Conservation (phyloP, 2,329 filamentous ascomycete species). For the Trichoderma breve region DNA sequence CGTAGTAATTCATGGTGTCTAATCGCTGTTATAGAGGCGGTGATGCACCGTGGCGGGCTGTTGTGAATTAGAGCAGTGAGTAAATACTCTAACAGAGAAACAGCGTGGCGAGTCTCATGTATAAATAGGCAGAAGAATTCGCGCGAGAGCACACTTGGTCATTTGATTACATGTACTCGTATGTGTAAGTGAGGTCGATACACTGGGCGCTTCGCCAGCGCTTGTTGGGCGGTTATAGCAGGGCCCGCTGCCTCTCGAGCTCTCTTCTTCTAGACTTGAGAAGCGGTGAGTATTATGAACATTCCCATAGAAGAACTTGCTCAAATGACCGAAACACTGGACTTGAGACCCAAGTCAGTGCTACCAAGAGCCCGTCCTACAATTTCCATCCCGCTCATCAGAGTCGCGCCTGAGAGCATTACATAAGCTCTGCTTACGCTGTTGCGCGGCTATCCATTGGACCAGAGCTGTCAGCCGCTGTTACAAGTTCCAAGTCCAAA, state of each 20-base stretch:
- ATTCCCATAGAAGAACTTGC: background rate
- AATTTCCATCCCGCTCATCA: background rate
- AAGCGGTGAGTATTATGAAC: background rate
- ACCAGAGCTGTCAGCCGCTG: background rate
- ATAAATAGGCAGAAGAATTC: background rate
- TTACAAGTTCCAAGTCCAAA: background rate
- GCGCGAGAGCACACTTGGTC: background rate
- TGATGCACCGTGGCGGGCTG: background rate
- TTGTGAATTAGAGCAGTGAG: background rate
- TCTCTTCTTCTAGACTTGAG: background rate
- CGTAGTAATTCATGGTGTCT: background rate
- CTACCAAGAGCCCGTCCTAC: background rate
- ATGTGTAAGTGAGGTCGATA: background rate
- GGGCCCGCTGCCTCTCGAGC: background rate
- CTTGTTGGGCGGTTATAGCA: background rate
- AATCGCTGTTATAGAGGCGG: background rate
- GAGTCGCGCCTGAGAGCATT: background rate
- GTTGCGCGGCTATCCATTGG: slow-evolving; percentile 16
- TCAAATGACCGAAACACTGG: background rate
- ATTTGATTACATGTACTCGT: background rate
- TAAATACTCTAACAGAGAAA: background rate
- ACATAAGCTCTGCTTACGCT: background rate
- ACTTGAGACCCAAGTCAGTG: background rate
- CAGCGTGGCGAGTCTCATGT: background rate
- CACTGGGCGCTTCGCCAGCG: background rate